Base-by-base conservation (phyloP, 2,329 filamentous ascomycete species). In the Beauveria bassiana region DNA sequence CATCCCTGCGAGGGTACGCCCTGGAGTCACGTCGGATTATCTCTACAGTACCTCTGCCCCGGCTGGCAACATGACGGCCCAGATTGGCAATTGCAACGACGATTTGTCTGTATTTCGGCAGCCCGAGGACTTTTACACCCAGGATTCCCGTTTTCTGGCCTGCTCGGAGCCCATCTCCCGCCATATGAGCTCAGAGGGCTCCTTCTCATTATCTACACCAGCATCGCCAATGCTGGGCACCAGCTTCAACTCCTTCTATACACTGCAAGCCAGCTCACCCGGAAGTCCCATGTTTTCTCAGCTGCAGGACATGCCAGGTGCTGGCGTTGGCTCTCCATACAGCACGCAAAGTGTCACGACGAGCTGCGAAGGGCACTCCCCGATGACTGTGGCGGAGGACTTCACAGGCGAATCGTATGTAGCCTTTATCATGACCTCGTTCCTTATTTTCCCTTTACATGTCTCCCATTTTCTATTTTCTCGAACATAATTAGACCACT, bases 171-270 rank as follows among this genome's bases (percentile, higher is more conserved):
- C 70, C 26, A 64, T 73, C 42, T 65, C 65, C 18, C 66, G 69
- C 51, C 67, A 70, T 60, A 62, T 55, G 3, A 72, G 72, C 64
- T 73, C 72, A 5, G 68, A 70, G 10, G 70, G 68, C 57, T 69
- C 71, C 16, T 67, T 66, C 53, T 57, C 64, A 24, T 68, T 68
- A 4, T 69, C 67, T 5, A 59, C 66, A 24, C 67, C 70, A n/a
- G 67, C 66, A 9, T 73, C 71, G 49, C 70, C 70, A 18, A 60
- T 65, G 40, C 59, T 62, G 45, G 53, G 61, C 52, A 64, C 55
- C 47, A 54, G 42, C 42, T 47, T 54, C 43, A 46, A 40, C 61
- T 59, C 34, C 38, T 66, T 65, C 53, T 68, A 67, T 54, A 43
- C 61, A 38, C 54, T 66, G 22, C 64, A 68, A 49, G 57, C 49